These are phyloP conservation scores for Cucurbita argyrosperma DNA, from an alignment of 306 rosid species.

Conservation along the genomic window DNA sequence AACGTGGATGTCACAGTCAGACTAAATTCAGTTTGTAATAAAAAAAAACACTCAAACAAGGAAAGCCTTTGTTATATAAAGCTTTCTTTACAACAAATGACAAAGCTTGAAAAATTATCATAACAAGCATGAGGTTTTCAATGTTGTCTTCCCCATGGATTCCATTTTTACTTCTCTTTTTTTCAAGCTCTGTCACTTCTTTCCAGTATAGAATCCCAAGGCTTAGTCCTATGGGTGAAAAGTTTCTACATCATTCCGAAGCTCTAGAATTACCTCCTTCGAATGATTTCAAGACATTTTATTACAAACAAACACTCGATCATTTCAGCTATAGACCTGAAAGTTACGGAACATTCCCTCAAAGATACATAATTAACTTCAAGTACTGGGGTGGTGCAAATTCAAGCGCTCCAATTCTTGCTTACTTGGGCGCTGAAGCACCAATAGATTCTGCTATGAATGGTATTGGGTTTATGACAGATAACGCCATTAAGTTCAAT, in stretches of 20 bases:
- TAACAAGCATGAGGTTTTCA: neutral
- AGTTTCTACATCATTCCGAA: slow-evolving; percentile 13
- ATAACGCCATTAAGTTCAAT: slow-evolving; percentile 40
- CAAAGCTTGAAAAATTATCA: neutral
- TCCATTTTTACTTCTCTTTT: slow-evolving; percentile 7
- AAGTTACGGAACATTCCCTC: slow-evolving; percentile 41
- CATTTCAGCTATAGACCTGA: slow-evolving; percentile 58
- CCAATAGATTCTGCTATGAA: neutral
- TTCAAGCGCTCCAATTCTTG: slow-evolving; percentile 44
- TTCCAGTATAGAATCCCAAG: slow-evolving; percentile 22
- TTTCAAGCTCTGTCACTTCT: slow-evolving; percentile 9
- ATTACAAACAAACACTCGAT: slow-evolving; percentile 39
- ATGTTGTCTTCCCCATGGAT: slow-evolving; percentile 9
- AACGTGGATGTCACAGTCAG: no score
- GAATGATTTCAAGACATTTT: slow-evolving; percentile 26
- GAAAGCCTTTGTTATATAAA: neutral
- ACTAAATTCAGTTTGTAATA: no score
- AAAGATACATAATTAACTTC: slow-evolving; percentile 43
- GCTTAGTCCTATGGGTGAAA: neutral
- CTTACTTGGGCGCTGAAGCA: slow-evolving; percentile 42
- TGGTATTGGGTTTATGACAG: slow-evolving; percentile 32
- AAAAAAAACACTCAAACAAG: no score
- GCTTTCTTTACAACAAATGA: neutral
- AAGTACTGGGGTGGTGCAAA: slow-evolving; percentile 57
- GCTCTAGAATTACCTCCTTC: neutral